Evolutionary conservation across 2,329 filamentous ascomycete species (phyloP), one percentile per base, ranked within the genome.

Genomic region (Ophiocordyceps sinensis): DNA sequence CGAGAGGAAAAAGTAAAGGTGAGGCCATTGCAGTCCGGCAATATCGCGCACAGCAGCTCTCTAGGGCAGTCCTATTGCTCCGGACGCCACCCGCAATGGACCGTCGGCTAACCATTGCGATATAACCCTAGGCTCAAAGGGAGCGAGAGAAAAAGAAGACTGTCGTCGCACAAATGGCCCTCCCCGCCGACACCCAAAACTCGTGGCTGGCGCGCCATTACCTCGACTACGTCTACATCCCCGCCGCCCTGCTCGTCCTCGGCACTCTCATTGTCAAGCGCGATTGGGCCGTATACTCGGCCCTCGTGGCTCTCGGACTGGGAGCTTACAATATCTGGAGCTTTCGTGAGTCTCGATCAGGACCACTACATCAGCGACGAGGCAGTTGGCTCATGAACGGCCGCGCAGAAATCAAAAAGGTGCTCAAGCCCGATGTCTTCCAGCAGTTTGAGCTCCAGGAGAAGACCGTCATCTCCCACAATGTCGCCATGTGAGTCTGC

Each of bases 391-490:
- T 35, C 17, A 26, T 15, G n/a, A 19, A 19, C 21, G 23, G n/a
- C 14, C 23, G 35, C 43, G 26, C 60, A 87, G 85, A 79, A 59
- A 71, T 79, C 47, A 78, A 81, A 62, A 87, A 85, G 64, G 80
- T 91, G 49, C 76, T 98, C 52, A 89, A 89, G 67, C 86, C 88
- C 28, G 78, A 80, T 51, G 72, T 73, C 39, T 95, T 94, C 75
- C 87, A 95, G 62, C 77, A 94, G 44, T 95, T 95, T 59, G 81
- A 85, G 60, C 80, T 98, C 53, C 81, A 83, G 63, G 85, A 96
- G 65, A 96, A 95, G 77, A 96, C 82, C 13, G 75, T 93, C 50
- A 81, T 96, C 56, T 94, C 89, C 28, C 91, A 96, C 77, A 98
- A 98, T 71, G 89, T 94, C 45, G 88, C 89, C 63, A 94, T 98